These are phyloP conservation scores for Colletotrichum gloeosporioides DNA, from an alignment of 2,329 filamentous ascomycete species.

Conservation along the genomic window DNA sequence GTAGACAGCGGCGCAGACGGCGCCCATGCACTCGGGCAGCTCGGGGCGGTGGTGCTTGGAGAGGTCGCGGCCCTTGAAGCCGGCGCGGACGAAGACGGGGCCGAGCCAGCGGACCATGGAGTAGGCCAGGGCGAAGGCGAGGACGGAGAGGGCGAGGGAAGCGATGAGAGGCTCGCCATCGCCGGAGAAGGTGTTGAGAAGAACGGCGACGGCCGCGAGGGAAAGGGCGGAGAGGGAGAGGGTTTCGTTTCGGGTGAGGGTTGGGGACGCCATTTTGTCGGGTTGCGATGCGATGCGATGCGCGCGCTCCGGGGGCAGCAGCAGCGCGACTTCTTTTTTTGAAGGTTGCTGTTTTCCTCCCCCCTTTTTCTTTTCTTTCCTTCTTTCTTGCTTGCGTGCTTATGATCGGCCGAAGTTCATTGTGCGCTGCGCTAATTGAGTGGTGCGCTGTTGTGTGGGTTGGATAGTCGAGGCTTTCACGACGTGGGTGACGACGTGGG, in stretches of 20 bases:
- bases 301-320: not conserved
- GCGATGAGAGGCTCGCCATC: conserved; percentile 90
- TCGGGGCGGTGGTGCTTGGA: conserved; percentile 73
- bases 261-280: conserved; percentile 32
- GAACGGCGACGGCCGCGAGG: conserved; percentile 72
- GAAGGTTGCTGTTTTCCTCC: not conserved
- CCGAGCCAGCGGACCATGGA: conserved; percentile 94
- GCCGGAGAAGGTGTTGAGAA: conserved; percentile 81
- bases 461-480: not conserved
- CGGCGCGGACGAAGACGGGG: conserved; percentile 84
- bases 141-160: conserved; percentile 82
- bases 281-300: not conserved
- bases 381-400: not conserved
- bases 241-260: conserved; percentile 59
- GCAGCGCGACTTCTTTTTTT: not conserved
- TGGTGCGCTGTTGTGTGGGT: not conserved
- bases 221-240: conserved; percentile 66
- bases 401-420: not conserved
- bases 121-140: conserved; percentile 84
- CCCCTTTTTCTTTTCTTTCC: not conserved
- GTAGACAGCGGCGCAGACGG: conserved; percentile 91
- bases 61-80: conserved; percentile 89
- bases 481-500: not conserved
- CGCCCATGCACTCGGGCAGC: conserved; percentile 96
- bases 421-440: not conserved